Evolutionary conservation across 768 basidiomycete genomes (phyloP), one percentile per base, ranked within the genome.

Genomic region (Fomitopsis serialis): DNA sequence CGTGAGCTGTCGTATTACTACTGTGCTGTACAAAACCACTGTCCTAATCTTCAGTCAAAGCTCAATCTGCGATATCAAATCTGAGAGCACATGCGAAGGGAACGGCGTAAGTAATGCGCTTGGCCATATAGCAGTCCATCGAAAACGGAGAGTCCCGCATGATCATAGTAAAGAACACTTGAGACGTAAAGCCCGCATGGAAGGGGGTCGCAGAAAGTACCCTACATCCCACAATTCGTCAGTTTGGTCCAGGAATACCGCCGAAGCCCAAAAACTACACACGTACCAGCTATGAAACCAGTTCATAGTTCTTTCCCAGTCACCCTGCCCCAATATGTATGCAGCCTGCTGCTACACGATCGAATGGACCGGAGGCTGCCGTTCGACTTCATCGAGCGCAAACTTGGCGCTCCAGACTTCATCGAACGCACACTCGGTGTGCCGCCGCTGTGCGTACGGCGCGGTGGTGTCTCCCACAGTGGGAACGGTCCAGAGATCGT

Each of bases 401-500:
- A 55, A 34, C 62, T 59, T 24, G 57, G 57, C 29, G 58, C 63
- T 27, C 37, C 37, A 40, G 65, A 66, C 55, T 54, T 58, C n/a
- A 59, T 58, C n/a, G 66, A 65, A 27, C 64, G 57, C 54, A 63
- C 53, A 32, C 62, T 59, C 22, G 57, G 57, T 23, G 58, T 40
- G 8, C 37, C 63, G 29, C 48, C 56, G 23, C 46, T 58, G 45
- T 22, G 54, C 43, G 43, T 52, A 22, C 46, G 53, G 46, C 44
- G 47, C 42, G 60, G 54, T 23, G 60, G 61, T 9, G 58, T 50
- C 37, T 64, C 63, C 55, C 63, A 67, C 51, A 71, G 57, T 19
- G 68, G 68, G 54, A 66, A 62, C 32, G 70, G 70, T 24, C 65
- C 66, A 11, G 70, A 71, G 50, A 71, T 71, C 25, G 54, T 40